Evolutionary conservation across 176 grass and related monocot species (phyloP).

Genomic region (Juncus inflexus): DNA sequence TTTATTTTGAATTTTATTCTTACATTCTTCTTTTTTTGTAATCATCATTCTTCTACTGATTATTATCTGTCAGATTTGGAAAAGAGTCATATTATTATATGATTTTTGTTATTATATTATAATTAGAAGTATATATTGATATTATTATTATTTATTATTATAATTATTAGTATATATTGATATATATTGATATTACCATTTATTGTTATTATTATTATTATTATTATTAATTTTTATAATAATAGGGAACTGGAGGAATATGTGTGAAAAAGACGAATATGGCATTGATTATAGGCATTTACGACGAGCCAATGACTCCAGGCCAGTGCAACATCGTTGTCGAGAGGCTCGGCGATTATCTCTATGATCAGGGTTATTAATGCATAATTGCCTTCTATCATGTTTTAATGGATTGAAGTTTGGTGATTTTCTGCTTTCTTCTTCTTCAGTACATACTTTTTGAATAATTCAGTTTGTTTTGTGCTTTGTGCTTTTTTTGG

Average conservation of each 20-base stretch:
- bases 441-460: constrained; percentile 16
- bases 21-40: no score
- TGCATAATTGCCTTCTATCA: constrained; percentile 15
- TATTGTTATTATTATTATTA: no score
- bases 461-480: not conserved
- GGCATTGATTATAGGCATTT: constrained; percentile 75
- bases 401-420: not conserved
- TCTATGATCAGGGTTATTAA: constrained; percentile 76
- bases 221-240: not conserved
- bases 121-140: no score
- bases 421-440: not conserved
- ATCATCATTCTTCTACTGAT: no score
- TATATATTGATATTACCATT: no score
- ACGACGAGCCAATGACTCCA: constrained; percentile 91
- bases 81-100: no score
- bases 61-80: no score
- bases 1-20: no score
- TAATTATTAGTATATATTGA: no score
- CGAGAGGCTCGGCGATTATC: constrained; percentile 89
- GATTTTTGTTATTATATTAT: not conserved
- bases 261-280: constrained; percentile 85
- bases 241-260: constrained; percentile 68
- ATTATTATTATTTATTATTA: no score
- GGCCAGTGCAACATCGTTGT: constrained; percentile 89
- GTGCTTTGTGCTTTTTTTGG: constrained; percentile 16